Base-by-base conservation (phyloP, 352 stramenopile species). In the Phytophthora hibernalis region DNA sequence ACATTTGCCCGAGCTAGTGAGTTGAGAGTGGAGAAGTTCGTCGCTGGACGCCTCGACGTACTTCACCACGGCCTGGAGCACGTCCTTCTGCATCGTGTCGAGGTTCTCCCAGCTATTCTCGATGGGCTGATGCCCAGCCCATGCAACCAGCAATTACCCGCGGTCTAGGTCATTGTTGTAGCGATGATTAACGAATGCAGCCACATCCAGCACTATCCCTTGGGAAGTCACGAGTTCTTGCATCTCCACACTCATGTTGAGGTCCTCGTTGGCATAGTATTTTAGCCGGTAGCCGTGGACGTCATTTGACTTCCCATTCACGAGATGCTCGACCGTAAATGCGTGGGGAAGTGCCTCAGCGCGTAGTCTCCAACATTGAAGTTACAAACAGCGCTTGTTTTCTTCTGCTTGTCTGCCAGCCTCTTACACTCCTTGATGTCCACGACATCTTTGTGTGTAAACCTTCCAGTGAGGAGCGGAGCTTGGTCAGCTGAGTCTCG, bases 361-460 rank as follows among this genome's bases (percentile, higher is more conserved):
- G 62, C 60, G 18, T 53, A 61, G 28, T 68, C 50, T 15, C 60
- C 60, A 12, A 68, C 43, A 15, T 38, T 24, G 54, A 54, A 68
- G 22, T 61, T 68, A 51, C 43, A 50, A 15, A 53, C 37, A 22
- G 35, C 31, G 0, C n/a, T 21, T 9, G 22, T 21, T 45, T 28
- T 65, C 22, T 12, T 45, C 18, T 30, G 42, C 18, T 42, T 65
- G 54, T 54, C 44, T n/a, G 18, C 11, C 2, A 35, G 26, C 3
- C 54, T 26, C 18, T 48, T 44, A 7, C 44, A 24, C 20, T 61
- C 40, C 26, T 51, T 49, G 9, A 37, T 47, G 24, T 51, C 30
- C 3, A 33, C 16, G n/a, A n/a, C 2, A 53, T 21, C 1, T 61
- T 42, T 7, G 22, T 45, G 54, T 52, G 40, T 6, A 61, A 54